Evolutionary conservation across 305 asterid species (phyloP).

Genomic region (Solanum chacoense): DNA sequence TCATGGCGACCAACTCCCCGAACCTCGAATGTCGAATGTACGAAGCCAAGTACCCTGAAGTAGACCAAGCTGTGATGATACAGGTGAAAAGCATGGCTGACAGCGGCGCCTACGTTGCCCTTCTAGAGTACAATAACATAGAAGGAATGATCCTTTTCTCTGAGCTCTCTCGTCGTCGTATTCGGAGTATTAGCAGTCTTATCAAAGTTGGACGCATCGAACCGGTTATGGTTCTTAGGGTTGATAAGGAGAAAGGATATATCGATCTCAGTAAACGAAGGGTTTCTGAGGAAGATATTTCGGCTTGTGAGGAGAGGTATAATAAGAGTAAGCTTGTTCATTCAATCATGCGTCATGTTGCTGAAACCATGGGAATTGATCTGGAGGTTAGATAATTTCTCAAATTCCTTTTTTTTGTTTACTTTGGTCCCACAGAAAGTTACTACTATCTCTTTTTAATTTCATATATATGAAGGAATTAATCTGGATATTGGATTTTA

Average conservation of each 20-base stretch:
- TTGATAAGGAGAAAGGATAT: conserved; percentile 89
- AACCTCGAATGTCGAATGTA: conserved; percentile 97
- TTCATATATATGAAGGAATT: not conserved
- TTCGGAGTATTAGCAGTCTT: conserved; percentile 86
- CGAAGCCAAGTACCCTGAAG: conserved; percentile 93
- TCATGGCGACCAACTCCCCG: conserved; percentile 56
- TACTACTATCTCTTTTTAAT: not conserved
- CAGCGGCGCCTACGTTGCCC: conserved; percentile 89
- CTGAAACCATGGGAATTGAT: conserved; percentile 72
- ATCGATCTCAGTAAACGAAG: conserved; percentile 95
- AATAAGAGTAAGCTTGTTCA: conserved; percentile 97
- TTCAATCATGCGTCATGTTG: conserved; percentile 95
- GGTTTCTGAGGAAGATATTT: conserved; percentile 92
- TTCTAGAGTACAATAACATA: conserved; percentile 87
- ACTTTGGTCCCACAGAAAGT: not conserved
- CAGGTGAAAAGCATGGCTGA: conserved; percentile 98
- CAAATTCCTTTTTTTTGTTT: not conserved
- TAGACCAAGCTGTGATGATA: conserved; percentile 88
- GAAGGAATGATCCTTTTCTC: conserved; percentile 97
- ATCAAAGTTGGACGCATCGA: conserved; percentile 91
- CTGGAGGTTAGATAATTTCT: conserved; percentile 54
- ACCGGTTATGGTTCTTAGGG: conserved; percentile 97
- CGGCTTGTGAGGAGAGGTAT: conserved; percentile 80
- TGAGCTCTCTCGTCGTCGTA: conserved; percentile 96
- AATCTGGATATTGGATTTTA: not conserved